These are phyloP conservation scores for Trichothecium sympodiale DNA, from an alignment of 2,329 filamentous ascomycete species.

Conservation along the genomic window DNA sequence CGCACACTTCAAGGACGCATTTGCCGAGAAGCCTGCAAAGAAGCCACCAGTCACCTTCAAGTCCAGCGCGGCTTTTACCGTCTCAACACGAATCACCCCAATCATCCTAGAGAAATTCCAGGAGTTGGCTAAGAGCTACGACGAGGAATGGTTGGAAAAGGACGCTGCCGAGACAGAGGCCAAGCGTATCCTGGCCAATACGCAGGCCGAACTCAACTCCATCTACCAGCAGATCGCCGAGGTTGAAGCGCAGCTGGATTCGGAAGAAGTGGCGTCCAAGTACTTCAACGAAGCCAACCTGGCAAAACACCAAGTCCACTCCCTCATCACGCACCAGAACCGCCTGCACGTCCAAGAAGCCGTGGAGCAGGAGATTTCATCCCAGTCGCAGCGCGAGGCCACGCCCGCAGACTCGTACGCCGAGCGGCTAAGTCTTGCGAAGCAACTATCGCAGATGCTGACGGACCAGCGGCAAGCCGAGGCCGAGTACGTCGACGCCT, in stretches of 20 bases:
- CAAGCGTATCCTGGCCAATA: constrained; percentile 52
- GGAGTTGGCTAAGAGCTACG: constrained; percentile 59
- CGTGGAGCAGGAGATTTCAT: constrained; percentile 32
- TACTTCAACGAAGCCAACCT: constrained; percentile 39
- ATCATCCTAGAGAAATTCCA: constrained; percentile 63
- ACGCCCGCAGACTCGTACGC: constrained; percentile 34
- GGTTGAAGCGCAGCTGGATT: constrained; percentile 42
- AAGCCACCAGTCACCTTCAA: constrained; percentile 34
- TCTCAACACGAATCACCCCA: constrained; percentile 58
- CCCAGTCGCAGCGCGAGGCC: constrained; percentile 13
- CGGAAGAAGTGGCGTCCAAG: constrained; percentile 41
- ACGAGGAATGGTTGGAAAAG: constrained; percentile 66
- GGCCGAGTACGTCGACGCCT: constrained; percentile 55
- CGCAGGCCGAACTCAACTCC: constrained; percentile 54
- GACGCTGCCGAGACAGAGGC: constrained; percentile 59
- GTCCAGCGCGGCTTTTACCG: constrained; percentile 56
- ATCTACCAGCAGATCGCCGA: constrained; percentile 49
- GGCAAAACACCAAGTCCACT: constrained; percentile 36
- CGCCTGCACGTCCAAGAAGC: constrained; percentile 39
- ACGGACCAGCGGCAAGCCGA: constrained; percentile 52
- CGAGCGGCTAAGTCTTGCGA: constrained; percentile 45
- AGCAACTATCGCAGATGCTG: constrained; percentile 44
- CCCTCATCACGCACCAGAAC: constrained; percentile 40
- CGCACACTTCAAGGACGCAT: constrained; percentile 40
- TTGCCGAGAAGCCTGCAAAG: constrained; percentile 23